Evolutionary conservation across 2,329 filamentous ascomycete species (phyloP).

Genomic region (Cladosporium sp.): DNA sequence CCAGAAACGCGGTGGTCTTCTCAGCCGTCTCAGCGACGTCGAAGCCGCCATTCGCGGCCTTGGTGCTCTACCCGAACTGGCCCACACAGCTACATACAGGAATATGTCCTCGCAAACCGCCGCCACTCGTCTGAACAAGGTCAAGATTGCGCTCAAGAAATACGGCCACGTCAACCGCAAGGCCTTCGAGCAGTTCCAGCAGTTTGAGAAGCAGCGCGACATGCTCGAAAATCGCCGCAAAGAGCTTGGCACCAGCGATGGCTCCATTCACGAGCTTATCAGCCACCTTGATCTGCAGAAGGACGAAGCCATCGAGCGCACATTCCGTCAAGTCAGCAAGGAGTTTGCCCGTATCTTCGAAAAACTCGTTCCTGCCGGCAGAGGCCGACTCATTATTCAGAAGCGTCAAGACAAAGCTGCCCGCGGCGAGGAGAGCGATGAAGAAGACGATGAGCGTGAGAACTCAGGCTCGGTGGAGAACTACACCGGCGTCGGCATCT

Average conservation of each 20-base stretch:
- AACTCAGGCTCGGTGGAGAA: constrained; percentile 69
- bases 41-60: constrained; percentile 88
- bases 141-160: constrained; percentile 91
- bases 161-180: constrained; percentile 99
- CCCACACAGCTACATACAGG: constrained; percentile 81
- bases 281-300: constrained; percentile 91
- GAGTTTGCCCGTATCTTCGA: constrained; percentile 94
- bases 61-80: constrained; percentile 89
- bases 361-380: constrained; percentile 89
- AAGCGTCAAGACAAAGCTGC: constrained; percentile 74
- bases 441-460: constrained; percentile 52
- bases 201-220: constrained; percentile 90
- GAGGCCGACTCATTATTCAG: constrained; percentile 89
- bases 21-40: constrained; percentile 75
- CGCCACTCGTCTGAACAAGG: constrained; percentile 76
- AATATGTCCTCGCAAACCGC: constrained; percentile 72
- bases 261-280: constrained; percentile 88
- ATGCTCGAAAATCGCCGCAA: constrained; percentile 79
- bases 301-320: constrained; percentile 96
- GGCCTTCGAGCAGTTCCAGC: constrained; percentile 98
- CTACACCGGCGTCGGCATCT: constrained; percentile 94
- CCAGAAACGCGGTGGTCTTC: constrained; percentile 80
- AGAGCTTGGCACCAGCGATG: constrained; percentile 83
- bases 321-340: constrained; percentile 94
- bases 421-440: constrained; percentile 54